Conservation (phyloP, 768 basidiomycete species). For the Trametes cingulata region DNA sequence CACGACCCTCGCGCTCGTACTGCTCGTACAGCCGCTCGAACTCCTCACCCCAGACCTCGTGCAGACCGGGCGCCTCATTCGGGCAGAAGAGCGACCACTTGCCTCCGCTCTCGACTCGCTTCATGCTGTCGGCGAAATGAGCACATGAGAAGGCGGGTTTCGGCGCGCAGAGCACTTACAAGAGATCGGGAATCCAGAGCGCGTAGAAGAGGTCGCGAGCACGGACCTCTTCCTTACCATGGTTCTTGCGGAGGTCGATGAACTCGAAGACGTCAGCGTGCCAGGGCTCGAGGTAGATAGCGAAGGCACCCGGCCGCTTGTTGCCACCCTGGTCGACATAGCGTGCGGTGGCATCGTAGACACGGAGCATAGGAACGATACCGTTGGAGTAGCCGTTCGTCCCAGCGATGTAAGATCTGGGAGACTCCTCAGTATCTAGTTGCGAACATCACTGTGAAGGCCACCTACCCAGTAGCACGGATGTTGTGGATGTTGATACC, state of each 20-base stretch:
- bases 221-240: conserved; percentile 96
- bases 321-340: conserved; percentile 99
- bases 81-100: conserved; percentile 99
- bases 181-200: conserved; percentile 96
- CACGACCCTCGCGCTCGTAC: conserved; percentile 90
- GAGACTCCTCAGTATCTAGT: conserved; percentile 18
- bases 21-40: conserved; percentile 84
- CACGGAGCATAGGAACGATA: conserved; percentile 98
- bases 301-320: conserved; percentile 98
- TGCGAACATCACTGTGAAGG: not conserved
- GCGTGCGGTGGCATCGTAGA: conserved; percentile 95
- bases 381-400: conserved; percentile 99
- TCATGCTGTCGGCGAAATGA: conserved; percentile 65
- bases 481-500: conserved; percentile 96
- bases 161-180: conserved; percentile 50
- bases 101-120: conserved; percentile 85
- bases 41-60: conserved; percentile 86
- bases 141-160: not conserved
- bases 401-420: conserved; percentile 95
- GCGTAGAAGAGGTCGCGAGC: conserved; percentile 98
- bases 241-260: conserved; percentile 97
- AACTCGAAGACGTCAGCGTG: conserved; percentile 97
- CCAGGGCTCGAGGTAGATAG: conserved; percentile 99
- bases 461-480: conserved; percentile 87
- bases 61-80: conserved; percentile 88